Percentiles rank a stretch among this genome's conserved stretches.
Conservation (phyloP, 352 stramenopile species). For the Globisporangium carolinianum region DNA sequence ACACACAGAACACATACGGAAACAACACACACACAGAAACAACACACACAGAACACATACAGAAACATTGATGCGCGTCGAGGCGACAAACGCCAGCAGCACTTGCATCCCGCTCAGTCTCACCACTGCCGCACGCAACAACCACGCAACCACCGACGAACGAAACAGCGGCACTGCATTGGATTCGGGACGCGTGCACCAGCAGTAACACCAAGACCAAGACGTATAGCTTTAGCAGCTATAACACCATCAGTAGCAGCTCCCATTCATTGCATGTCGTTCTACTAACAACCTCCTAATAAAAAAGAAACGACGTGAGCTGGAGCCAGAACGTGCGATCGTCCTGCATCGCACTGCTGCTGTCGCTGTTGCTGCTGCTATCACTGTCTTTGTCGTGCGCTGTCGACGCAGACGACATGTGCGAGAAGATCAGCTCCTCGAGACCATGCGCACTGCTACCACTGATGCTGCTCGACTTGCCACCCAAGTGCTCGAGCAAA, state of each 20-base stretch:
- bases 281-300: background rate
- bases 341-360: conserved; percentile 1
- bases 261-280: background rate
- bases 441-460: background rate
- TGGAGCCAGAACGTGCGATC: conserved; percentile 51
- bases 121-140: background rate
- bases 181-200: no score
- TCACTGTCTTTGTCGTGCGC: no score
- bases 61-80: conserved; percentile 5
- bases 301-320: conserved; percentile 52
- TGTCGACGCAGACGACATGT: no score
- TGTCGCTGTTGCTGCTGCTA: background rate
- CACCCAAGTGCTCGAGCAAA: background rate
- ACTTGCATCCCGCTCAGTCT: background rate
- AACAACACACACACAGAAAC: conserved; percentile 13
- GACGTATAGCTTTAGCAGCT: background rate
- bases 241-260: background rate
- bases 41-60: conserved; percentile 7
- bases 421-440: background rate
- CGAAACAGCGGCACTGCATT: no score
- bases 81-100: background rate
- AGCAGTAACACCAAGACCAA: background rate
- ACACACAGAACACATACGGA: conserved; percentile 13
- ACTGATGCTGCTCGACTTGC: background rate
- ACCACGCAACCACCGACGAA: background rate